Base-by-base conservation (phyloP, 768 basidiomycete genomes). In the Lactarius hengduanensis region DNA sequence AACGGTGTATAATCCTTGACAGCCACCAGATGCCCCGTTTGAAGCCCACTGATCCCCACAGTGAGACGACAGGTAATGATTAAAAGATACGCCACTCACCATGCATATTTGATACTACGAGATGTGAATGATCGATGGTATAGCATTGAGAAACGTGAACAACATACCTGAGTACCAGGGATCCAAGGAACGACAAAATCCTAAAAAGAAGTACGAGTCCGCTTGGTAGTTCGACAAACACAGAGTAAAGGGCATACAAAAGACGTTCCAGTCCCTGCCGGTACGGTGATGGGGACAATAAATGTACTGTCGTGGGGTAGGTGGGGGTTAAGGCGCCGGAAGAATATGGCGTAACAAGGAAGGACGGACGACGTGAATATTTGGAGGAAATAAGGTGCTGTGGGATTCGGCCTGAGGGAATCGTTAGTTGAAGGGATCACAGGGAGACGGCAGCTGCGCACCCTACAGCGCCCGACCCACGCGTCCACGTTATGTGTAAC, bases 41-140 rank as follows among this genome's bases (percentile, higher is more conserved):
- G 73, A 79, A 69, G 86, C 87, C 64, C 85, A 84, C 85, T 86
- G n/a, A 5, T 53, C 15, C 26, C 50, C 57, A 26, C 0, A 57
- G 28, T 64, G 63, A 57, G 45, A 38, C 16, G 57, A 16, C 1
- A 22, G 50, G 43, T 18, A 28, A 36, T n/a, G 28, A 30, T 34
- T 57, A 32, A 18, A 30, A 11, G 16, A 22, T 32, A 4, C 5
- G 41, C 38, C 0, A 57, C 78, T 59, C 50, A 86, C 85, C 86
- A 88, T 87, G 78, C 86, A 88, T 70, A 86, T 84, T 78, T 87
- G 85, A 73, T 86, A 88, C 82, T 85, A 53, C 13, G 11, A 32
- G 36, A 58, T n/a, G n/a, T 32, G 34, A 16, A n/a, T 20, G 9
- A 56, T 65, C 36, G 55, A 54, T 9, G 34, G 18, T 32, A 18